Base-by-base conservation (phyloP, 1,284 basidiomycete genomes). In the Fomitiporia mediterranea region DNA sequence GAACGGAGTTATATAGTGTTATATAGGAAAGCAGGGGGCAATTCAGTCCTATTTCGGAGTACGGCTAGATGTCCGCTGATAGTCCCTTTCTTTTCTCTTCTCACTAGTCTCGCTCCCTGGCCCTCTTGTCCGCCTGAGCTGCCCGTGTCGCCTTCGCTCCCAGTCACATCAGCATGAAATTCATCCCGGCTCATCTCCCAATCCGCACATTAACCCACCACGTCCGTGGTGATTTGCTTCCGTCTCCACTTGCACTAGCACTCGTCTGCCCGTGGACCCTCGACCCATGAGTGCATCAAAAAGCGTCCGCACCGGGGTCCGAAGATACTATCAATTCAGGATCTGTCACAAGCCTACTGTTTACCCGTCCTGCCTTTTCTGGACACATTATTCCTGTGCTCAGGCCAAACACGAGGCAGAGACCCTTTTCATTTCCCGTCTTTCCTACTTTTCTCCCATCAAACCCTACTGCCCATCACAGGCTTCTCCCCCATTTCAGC, bases 321-420 rank as follows among this genome's bases (percentile, higher is more conserved):
- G 56, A 53, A 34, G n/a, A 28, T 32, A 25, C 40, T 44, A 50
- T 37, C 43, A 23, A 19, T 39, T 30, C 51, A 42, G 27, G 51
- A 53, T 53, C 55, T 51, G 56, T 53, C 51, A 51, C 49, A 51
- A 48, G 50, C 39, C 48, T 44, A 34, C 25, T 39, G 32, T 53
- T 46, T 51, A 42, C 30, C 49, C 56, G 46, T 30, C 42, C 30
- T 46, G 4, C 48, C 35, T 23, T 17, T 43, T 55, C 32, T 8
- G 37, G 30, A 30, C 51, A 52, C 19, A 25, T 38, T 40, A n/a
- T 48, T 58, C 56, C 56, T 58, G 53, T 51, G 56, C 56, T 47
- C 44, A 48, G 56, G 56, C 50, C 56, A 37, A 53, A 39, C 56
- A 53, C 56, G 56, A 58, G 56, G 56, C 56, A 37, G n/a, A 48